Conservation (phyloP, 1,139 yeast genomes). For the Taiozyma sp. region DNA sequence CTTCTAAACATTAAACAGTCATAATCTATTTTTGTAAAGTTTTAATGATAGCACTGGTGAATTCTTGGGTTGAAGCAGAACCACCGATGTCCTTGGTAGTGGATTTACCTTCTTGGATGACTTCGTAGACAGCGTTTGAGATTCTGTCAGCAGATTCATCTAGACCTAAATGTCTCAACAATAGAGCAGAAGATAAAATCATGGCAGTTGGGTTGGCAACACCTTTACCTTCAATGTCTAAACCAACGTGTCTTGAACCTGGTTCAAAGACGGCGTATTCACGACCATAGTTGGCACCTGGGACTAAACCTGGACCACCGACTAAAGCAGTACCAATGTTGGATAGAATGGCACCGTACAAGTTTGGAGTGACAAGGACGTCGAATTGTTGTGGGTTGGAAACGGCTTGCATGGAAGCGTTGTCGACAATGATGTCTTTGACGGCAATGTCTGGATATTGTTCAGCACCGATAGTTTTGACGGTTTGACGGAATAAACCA, state of each 20-base stretch:
- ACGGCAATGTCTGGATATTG: slow-evolving; percentile 84
- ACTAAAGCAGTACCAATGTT: slow-evolving; percentile 98
- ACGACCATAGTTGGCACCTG: slow-evolving; percentile 98
- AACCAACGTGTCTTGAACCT: slow-evolving; percentile 99
- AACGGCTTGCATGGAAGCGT: slow-evolving; percentile 99
- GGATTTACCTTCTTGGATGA: slow-evolving; percentile 81
- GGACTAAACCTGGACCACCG: slow-evolving; percentile 98
- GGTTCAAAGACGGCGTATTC: slow-evolving; percentile 98
- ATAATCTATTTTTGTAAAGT: slow-evolving; percentile 8
- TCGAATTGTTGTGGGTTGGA: slow-evolving; percentile 98
- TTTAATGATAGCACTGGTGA: slow-evolving; percentile 74
- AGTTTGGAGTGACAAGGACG: slow-evolving; percentile 95
- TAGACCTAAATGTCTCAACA: slow-evolving; percentile 93
- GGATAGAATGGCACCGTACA: slow-evolving; percentile 95
- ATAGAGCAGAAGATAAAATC: slow-evolving; percentile 85
- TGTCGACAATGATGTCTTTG: slow-evolving; percentile 95
- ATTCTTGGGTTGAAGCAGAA: slow-evolving; percentile 81
- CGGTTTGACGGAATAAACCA: slow-evolving; percentile 94
- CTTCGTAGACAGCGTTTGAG: slow-evolving; percentile 83
- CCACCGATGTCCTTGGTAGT: slow-evolving; percentile 91
- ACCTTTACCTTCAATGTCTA: slow-evolving; percentile 91
- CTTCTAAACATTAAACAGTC: background rate
- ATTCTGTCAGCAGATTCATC: slow-evolving; percentile 81
- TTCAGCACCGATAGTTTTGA: slow-evolving; percentile 78
- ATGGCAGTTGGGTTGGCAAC: slow-evolving; percentile 98